Evolutionary conservation across 371 early-diverging fungal species (phyloP).

Genomic region (Mycotypha africana): DNA sequence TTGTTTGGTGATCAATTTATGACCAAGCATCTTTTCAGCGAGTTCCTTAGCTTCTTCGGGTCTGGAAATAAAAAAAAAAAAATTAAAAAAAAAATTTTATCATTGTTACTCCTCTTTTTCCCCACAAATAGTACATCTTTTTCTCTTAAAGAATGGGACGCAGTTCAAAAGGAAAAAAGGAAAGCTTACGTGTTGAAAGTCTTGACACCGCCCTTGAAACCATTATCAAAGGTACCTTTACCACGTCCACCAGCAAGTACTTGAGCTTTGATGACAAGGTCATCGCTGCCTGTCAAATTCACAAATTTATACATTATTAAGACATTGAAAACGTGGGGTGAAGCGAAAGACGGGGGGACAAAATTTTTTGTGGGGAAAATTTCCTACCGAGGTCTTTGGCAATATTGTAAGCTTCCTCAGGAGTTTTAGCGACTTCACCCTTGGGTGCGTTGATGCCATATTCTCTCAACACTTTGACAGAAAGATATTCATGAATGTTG

Average conservation of each 20-base stretch:
- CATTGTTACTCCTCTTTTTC: not conserved
- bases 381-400: constrained; percentile 76
- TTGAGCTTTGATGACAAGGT: constrained; percentile 97
- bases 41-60: constrained; percentile 84
- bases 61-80: constrained; percentile 37
- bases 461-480: constrained; percentile 85
- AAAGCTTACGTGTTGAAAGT: constrained; percentile 85
- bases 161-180: too few relatives aligned
- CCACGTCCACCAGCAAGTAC: constrained; percentile 99
- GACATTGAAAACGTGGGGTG: not conserved
- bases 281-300: constrained; percentile 42
- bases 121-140: too few relatives aligned
- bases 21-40: constrained; percentile 95
- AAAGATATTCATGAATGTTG: constrained; percentile 96
- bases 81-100: too few relatives aligned
- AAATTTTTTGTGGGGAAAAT: not conserved
- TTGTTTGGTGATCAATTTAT: constrained; percentile 96
- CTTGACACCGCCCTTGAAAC: constrained; percentile 95
- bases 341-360: constrained; percentile 2
- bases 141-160: too few relatives aligned
- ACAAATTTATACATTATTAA: too few relatives aligned
- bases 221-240: constrained; percentile 94
- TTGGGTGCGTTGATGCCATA: constrained; percentile 91
- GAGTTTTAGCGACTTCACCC: constrained; percentile 85
- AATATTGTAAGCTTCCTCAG: constrained; percentile 84